Conservation (phyloP, 1,139 yeast species). For the Saccharomyces hybrid region DNA sequence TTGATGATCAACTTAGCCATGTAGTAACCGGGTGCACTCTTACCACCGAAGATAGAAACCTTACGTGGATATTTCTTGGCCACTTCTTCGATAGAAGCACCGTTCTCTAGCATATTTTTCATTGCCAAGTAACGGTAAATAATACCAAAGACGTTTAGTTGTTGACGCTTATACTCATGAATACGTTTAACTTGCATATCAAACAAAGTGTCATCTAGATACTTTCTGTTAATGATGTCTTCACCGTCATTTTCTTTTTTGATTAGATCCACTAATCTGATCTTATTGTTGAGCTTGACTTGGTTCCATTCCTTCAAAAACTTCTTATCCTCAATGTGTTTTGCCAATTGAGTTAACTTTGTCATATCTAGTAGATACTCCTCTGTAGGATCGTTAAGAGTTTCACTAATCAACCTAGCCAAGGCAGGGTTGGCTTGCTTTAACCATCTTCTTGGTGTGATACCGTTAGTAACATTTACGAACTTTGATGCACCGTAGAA, state of each 20-base stretch:
- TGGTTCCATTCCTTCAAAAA: conserved; percentile 67
- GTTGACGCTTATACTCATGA: conserved; percentile 94
- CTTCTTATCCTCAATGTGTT: conserved; percentile 56
- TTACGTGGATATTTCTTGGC: conserved; percentile 59
- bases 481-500: conserved; percentile 77
- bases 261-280: conserved; percentile 59
- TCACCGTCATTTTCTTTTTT: conserved; percentile 55
- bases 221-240: conserved; percentile 47
- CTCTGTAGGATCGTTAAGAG: conserved; percentile 53
- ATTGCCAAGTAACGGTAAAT: conserved; percentile 74
- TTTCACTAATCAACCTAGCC: conserved; percentile 62
- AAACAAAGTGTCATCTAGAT: conserved; percentile 57
- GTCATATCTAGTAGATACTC: conserved; percentile 64
- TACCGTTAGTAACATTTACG: conserved; percentile 89
- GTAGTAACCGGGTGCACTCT: conserved; percentile 94
- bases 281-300: conserved; percentile 66
- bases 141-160: conserved; percentile 82
- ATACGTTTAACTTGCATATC: conserved; percentile 93
- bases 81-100: conserved; percentile 42
- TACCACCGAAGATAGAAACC: conserved; percentile 84
- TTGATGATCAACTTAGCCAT: conserved; percentile 89
- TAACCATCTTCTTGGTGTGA: conserved; percentile 95
- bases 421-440: conserved; percentile 85
- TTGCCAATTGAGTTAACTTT: conserved; percentile 57
- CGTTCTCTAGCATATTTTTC: conserved; percentile 55